Conservation (phyloP, 2,329 filamentous ascomycete species). For the Penicillium sp. region DNA sequence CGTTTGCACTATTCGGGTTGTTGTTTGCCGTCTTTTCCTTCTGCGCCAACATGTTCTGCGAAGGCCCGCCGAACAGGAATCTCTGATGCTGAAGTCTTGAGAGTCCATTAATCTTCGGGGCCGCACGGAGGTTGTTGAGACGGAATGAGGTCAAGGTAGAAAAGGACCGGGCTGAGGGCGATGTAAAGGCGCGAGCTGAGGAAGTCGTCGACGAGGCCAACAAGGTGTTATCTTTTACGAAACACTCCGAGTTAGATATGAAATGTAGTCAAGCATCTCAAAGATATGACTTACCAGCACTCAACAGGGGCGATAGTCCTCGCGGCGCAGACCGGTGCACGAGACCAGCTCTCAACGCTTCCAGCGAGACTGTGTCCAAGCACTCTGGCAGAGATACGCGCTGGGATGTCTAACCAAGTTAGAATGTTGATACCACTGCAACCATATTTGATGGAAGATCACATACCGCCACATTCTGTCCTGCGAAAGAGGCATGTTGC, state of each 20-base stretch:
- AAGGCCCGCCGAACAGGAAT: conserved; percentile 48
- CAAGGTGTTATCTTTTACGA: conserved; percentile 25
- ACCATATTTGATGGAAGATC: not conserved
- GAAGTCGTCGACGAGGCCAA: conserved; percentile 30
- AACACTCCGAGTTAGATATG: conserved; percentile 8
- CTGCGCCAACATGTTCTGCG: conserved; percentile 72
- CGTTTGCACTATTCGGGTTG: conserved; percentile 83
- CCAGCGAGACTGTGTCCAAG: conserved; percentile 35
- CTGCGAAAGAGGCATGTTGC: conserved; percentile 21
- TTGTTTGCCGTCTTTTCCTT: conserved; percentile 92
- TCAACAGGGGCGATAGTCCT: conserved; percentile 27
- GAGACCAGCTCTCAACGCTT: conserved; percentile 32
- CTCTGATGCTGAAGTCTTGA: conserved; percentile 44
- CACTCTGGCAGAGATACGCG: conserved; percentile 35
- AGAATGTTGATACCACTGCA: conserved; percentile 7
- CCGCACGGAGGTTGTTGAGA: conserved; percentile 33
- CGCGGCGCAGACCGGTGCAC: conserved; percentile 28
- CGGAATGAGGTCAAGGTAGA: conserved; percentile 42
- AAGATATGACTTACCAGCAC: conserved; percentile 26
- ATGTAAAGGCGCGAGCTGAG: conserved; percentile 21
- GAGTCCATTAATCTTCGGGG: conserved; percentile 33
- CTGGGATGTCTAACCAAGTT: conserved; percentile 20
- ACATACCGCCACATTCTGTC: conserved; percentile 33
- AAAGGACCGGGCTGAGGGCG: conserved; percentile 37
- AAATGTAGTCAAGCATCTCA: not conserved